Conservation (phyloP, 345 rosid genomes). For the Eucalyptus globulus region DNA sequence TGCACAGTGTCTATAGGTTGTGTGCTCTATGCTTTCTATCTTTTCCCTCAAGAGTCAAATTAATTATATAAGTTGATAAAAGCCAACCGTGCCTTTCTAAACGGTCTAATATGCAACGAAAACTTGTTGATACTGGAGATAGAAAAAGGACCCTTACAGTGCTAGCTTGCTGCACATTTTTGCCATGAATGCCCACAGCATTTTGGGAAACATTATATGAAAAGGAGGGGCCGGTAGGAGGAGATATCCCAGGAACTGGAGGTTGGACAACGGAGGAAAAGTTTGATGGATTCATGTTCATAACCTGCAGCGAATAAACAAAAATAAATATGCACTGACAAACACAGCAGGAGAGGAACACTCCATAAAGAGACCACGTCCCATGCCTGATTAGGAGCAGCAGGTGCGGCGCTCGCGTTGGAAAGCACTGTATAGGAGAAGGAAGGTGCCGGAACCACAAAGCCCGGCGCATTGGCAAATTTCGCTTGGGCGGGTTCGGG, state of each 20-base stretch:
- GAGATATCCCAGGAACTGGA: background rate
- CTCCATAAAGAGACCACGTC: background rate
- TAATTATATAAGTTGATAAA: background rate
- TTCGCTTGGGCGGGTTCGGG: constrained; percentile 3
- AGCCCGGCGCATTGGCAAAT: background rate
- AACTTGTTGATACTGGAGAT: background rate
- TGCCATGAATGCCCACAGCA: background rate
- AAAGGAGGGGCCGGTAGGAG: background rate
- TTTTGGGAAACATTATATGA: constrained; percentile 4
- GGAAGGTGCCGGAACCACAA: constrained; percentile 4
- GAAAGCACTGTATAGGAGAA: constrained; percentile 5
- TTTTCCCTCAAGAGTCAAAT: background rate
- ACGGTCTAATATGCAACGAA: background rate
- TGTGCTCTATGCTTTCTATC: background rate
- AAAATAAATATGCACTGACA: background rate
- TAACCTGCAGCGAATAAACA: background rate
- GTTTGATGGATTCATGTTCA: background rate
- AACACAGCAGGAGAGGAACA: background rate
- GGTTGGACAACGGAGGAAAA: background rate
- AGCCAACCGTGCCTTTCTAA: background rate
- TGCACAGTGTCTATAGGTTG: background rate
- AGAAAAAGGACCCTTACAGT: constrained; percentile 3
- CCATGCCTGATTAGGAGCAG: background rate
- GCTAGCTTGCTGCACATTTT: constrained; percentile 1
- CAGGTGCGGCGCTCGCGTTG: background rate